Evolutionary conservation across 2,329 filamentous ascomycete genomes (phyloP).

Genomic region (Sporothrix sp.): DNA sequence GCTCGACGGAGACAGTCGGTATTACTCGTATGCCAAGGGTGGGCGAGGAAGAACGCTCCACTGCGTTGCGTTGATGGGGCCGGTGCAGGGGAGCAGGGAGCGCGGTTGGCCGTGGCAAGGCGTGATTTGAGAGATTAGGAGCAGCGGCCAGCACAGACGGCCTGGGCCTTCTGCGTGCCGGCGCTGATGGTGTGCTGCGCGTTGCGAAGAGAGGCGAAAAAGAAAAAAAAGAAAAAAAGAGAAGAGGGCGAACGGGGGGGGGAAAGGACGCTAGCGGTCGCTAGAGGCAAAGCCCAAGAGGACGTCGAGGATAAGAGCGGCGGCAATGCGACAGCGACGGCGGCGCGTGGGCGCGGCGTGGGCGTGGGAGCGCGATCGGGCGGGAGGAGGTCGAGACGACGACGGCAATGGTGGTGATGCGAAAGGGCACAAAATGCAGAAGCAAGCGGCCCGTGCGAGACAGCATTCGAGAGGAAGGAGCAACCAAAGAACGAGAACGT

Average conservation of each 20-base stretch:
- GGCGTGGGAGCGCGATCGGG: too few relatives aligned
- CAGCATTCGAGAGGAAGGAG: background rate
- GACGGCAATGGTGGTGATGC: background rate
- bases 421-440: too few relatives aligned
- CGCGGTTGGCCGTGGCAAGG: background rate
- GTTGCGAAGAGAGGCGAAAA: background rate
- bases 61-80: too few relatives aligned
- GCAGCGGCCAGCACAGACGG: background rate
- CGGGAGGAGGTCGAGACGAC: too few relatives aligned
- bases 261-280: slow-evolving; percentile 1
- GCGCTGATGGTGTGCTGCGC: background rate
- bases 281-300: background rate
- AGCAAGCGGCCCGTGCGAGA: too few relatives aligned
- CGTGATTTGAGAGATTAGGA: slow-evolving; percentile 7
- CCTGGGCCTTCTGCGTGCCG: too few relatives aligned
- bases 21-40: too few relatives aligned
- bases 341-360: background rate
- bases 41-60: too few relatives aligned
- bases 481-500: background rate
- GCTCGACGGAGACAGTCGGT: too few relatives aligned
- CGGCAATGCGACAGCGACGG: background rate
- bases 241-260: slow-evolving; percentile 1
- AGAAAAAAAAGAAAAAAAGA: too few relatives aligned
- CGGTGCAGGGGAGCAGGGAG: background rate
- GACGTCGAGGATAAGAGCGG: background rate